Evolutionary conservation across 148 eudicot genomes (phyloP).

Genomic region (Dianthus caryophyllus): DNA sequence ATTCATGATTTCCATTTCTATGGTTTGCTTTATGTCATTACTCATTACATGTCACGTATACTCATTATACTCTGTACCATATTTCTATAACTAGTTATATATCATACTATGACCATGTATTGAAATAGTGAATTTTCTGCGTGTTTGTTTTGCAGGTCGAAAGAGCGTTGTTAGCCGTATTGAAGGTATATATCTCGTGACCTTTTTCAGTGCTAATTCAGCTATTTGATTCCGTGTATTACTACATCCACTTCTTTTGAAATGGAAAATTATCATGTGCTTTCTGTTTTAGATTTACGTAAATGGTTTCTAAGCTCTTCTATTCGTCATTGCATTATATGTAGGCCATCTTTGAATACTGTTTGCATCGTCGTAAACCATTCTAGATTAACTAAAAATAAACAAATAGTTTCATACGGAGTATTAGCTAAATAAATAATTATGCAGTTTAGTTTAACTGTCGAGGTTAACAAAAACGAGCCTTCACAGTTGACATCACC

Average conservation of each 20-base stretch:
- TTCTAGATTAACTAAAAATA: too few species aligned
- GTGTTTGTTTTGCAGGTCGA: slow-evolving; percentile 35
- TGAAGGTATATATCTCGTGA: slow-evolving; percentile 51
- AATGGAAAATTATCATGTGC: background rate
- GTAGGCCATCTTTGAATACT: background rate
- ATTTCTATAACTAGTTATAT: background rate
- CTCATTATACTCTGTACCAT: too few species aligned
- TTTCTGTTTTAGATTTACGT: background rate
- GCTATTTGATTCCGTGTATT: background rate
- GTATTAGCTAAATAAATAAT: too few species aligned
- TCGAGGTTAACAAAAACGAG: background rate
- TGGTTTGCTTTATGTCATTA: background rate
- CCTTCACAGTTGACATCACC: background rate
- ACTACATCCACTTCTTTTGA: background rate
- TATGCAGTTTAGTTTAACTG: too few species aligned
- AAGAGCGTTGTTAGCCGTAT: slow-evolving; percentile 51
- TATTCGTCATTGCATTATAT: background rate
- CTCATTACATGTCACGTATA: too few species aligned
- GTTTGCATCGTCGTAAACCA: background rate
- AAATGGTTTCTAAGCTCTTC: background rate
- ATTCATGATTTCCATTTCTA: background rate
- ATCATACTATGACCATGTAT: background rate
- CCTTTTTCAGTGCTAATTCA: background rate
- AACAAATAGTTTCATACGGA: too few species aligned
- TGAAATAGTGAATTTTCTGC: slow-evolving; percentile 7